Evolutionary conservation across 495 filamentous ascomycete species (phyloP).

Genomic region (Acidomyces sp.): DNA sequence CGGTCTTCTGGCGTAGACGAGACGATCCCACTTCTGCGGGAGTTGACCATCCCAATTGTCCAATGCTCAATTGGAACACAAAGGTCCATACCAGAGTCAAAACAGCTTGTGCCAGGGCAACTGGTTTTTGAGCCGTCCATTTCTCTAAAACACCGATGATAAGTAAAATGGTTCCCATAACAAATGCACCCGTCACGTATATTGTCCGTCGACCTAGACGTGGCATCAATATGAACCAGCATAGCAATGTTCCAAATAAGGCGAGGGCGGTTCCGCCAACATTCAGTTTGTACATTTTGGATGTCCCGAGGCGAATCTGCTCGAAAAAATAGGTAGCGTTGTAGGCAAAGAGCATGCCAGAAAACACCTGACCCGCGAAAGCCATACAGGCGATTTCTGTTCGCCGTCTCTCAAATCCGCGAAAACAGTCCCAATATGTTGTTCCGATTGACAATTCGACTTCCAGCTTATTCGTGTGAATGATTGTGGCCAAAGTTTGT

Average conservation of each 20-base stretch:
- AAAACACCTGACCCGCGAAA: conserved; percentile 70
- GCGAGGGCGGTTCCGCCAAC: conserved; percentile 33
- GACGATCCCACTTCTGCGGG: conserved; percentile 44
- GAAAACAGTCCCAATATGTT: conserved; percentile 26
- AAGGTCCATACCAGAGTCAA: conserved; percentile 45
- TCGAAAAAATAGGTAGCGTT: conserved; percentile 67
- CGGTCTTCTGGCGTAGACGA: conserved; percentile 46
- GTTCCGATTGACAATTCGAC: conserved; percentile 21
- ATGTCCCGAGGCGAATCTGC: conserved; percentile 43
- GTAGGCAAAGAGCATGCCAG: conserved; percentile 63
- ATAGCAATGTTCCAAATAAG: conserved; percentile 36
- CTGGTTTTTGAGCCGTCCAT: conserved; percentile 25
- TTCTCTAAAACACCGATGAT: conserved; percentile 43
- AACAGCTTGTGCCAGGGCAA: conserved; percentile 40
- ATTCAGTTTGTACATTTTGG: conserved; percentile 26
- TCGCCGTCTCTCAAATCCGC: conserved; percentile 22
- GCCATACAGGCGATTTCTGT: conserved; percentile 31
- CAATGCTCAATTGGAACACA: conserved; percentile 43
- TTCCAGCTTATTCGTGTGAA: conserved; percentile 25
- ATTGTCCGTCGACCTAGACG: conserved; percentile 37
- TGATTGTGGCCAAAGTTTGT: conserved; percentile 25
- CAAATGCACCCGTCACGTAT: conserved; percentile 36
- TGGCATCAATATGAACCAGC: conserved; percentile 40
- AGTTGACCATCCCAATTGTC: conserved; percentile 47
- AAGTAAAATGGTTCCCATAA: conserved; percentile 37